Evolutionary conservation across 495 filamentous ascomycete species (phyloP).

Genomic region (Hypoxylon trugodes): DNA sequence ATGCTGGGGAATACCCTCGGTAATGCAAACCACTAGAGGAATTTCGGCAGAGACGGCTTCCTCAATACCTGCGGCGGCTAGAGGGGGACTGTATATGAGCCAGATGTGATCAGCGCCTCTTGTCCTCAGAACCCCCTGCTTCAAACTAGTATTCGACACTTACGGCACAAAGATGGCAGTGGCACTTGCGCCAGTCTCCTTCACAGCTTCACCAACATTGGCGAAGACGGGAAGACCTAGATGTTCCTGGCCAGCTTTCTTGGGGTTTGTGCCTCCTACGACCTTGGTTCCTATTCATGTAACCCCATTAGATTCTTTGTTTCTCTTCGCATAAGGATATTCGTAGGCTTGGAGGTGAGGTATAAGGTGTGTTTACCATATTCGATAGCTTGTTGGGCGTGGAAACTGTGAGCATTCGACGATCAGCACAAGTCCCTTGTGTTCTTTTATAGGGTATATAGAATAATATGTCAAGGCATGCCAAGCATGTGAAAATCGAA

Average conservation of each 20-base stretch:
- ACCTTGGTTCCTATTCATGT: slow-evolving; percentile 83
- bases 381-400: slow-evolving; percentile 96
- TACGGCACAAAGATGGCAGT: slow-evolving; percentile 98
- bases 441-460: background rate
- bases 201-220: slow-evolving; percentile 86
- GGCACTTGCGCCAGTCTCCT: slow-evolving; percentile 87
- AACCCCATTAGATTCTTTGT: slow-evolving; percentile 48
- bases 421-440: slow-evolving; percentile 6
- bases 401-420: slow-evolving; percentile 70
- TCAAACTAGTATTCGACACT: slow-evolving; percentile 40
- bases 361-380: slow-evolving; percentile 72
- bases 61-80: slow-evolving; percentile 95
- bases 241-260: slow-evolving; percentile 92
- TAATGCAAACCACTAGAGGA: slow-evolving; percentile 94
- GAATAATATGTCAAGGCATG: slow-evolving; percentile 9
- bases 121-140: background rate
- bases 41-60: slow-evolving; percentile 95
- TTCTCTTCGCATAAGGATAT: background rate
- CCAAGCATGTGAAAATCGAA: too few relatives aligned
- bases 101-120: slow-evolving; percentile 1
- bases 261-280: slow-evolving; percentile 97
- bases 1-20: slow-evolving; percentile 97
- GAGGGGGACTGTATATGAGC: slow-evolving; percentile 70
- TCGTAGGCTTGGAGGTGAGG: background rate
- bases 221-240: slow-evolving; percentile 93